These are phyloP conservation scores for Russula virescens DNA, from an alignment of 768 basidiomycete genomes.

Conservation along the genomic window DNA sequence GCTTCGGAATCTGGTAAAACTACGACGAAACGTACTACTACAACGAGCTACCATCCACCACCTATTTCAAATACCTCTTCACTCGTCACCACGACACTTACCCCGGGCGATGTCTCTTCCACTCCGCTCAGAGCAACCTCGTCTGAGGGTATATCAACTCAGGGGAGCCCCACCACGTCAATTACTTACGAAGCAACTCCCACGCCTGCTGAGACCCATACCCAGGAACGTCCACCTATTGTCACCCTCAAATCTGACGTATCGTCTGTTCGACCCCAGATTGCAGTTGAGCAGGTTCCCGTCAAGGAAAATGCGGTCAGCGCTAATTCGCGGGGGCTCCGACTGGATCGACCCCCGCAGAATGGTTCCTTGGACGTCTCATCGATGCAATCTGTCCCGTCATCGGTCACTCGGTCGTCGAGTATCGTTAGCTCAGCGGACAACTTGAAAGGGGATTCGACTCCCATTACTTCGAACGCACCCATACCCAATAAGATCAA, in stretches of 20 bases:
- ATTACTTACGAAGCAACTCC: background rate
- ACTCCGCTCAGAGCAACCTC: background rate
- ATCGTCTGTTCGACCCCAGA: slow-evolving; percentile 1
- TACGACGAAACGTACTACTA: background rate
- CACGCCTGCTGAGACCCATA: background rate
- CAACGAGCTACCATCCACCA: background rate
- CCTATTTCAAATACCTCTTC: background rate
- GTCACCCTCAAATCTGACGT: background rate
- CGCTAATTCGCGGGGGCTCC: background rate
- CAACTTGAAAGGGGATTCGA: background rate
- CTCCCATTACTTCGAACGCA: background rate
- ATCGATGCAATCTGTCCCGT: background rate
- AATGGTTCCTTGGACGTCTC: background rate
- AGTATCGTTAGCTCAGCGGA: background rate
- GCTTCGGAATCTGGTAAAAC: background rate
- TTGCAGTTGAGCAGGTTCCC: slow-evolving; percentile 4
- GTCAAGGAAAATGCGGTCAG: background rate
- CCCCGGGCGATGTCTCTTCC: background rate
- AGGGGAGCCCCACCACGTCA: background rate
- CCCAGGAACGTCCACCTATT: background rate
- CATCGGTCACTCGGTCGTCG: slow-evolving; percentile 1
- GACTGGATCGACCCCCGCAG: slow-evolving; percentile 2
- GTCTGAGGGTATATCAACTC: background rate
- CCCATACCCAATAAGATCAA: background rate
- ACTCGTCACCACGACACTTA: background rate